Evolutionary conservation across 2,329 filamentous ascomycete species (phyloP).

Genomic region (Epicoccum sorghinum): DNA sequence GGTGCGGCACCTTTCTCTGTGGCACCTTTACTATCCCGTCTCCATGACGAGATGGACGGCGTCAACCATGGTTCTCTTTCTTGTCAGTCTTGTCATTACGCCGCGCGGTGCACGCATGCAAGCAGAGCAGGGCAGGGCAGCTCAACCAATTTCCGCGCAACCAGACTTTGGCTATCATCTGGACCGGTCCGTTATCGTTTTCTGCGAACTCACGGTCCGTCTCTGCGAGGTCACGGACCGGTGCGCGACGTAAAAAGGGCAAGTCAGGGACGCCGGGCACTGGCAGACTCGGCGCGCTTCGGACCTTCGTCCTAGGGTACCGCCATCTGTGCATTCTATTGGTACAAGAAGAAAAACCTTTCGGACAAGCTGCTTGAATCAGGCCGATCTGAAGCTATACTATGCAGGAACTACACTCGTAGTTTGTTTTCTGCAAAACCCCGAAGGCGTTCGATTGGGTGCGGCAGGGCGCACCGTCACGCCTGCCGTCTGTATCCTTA

Average conservation of each 20-base stretch:
- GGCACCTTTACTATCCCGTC: background rate
- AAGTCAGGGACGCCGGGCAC: conserved; percentile 9
- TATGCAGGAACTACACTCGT: background rate
- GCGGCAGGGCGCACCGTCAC: background rate
- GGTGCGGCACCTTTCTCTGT: background rate
- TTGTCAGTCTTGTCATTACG: conserved; percentile 3
- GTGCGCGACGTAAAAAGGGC: conserved; percentile 9
- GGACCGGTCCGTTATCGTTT: conserved; percentile 17
- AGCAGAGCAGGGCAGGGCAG: conserved; percentile 2
- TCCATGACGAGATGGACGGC: background rate
- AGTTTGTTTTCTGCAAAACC: background rate
- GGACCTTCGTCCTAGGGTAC: conserved; percentile 16
- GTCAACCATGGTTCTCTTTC: conserved; percentile 8
- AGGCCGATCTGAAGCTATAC: background rate
- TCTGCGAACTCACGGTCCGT: conserved; percentile 12
- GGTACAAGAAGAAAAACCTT: background rate
- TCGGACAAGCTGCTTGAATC: conserved; percentile 10
- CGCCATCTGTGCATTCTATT: background rate
- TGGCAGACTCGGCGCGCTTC: conserved; percentile 10
- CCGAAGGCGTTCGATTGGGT: background rate
- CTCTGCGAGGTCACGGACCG: conserved; percentile 13
- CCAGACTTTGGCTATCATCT: conserved; percentile 12
- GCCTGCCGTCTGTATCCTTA: background rate
- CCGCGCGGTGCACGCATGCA: background rate
- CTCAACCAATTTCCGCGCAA: conserved; percentile 12